phyloP scores from a whole-genome alignment of 768 basidiomycete genomes.

The Podaxis mareebaensis region DNA sequence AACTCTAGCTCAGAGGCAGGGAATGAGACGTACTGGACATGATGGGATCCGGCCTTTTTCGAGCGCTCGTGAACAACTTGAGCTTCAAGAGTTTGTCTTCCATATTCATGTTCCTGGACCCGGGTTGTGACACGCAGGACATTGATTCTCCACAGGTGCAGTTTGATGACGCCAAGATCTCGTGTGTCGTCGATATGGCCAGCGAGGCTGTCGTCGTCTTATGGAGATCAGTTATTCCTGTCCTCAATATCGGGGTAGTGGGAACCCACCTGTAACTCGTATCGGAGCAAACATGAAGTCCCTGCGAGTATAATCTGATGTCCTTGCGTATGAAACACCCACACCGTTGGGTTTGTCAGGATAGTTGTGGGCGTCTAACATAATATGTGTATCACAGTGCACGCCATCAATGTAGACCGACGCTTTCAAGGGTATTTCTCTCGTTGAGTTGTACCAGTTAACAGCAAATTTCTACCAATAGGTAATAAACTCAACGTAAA shows the following conservation, averaged over 20 bases:
- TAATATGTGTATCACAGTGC: constrained; percentile 28
- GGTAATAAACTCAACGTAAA: not conserved
- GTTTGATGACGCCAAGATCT: constrained; percentile 30
- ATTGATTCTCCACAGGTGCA: constrained; percentile 32
- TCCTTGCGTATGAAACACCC: constrained; percentile 29
- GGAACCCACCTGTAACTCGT: constrained; percentile 24
- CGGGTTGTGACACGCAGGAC: constrained; percentile 24
- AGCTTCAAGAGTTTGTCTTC: constrained; percentile 24
- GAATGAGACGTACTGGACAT: constrained; percentile 26
- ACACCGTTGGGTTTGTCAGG: constrained; percentile 26
- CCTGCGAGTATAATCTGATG: constrained; percentile 29
- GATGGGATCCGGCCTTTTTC: constrained; percentile 35
- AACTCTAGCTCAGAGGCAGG: no score
- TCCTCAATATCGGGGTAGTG: not conserved
- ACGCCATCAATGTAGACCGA: constrained; percentile 26
- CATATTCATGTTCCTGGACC: constrained; percentile 27
- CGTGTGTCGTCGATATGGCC: constrained; percentile 22
- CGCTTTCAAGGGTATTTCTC: constrained; percentile 24
- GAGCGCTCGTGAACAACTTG: constrained; percentile 34
- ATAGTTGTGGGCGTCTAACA: constrained; percentile 24
- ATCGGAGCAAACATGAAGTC: constrained; percentile 32
- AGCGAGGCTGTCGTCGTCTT: constrained; percentile 25
- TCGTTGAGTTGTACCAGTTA: constrained; percentile 27
- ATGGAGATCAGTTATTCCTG: not conserved
- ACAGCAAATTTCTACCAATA: constrained; percentile 26